Conservation (phyloP, 441 rosid species). For the Capsella rubella region DNA sequence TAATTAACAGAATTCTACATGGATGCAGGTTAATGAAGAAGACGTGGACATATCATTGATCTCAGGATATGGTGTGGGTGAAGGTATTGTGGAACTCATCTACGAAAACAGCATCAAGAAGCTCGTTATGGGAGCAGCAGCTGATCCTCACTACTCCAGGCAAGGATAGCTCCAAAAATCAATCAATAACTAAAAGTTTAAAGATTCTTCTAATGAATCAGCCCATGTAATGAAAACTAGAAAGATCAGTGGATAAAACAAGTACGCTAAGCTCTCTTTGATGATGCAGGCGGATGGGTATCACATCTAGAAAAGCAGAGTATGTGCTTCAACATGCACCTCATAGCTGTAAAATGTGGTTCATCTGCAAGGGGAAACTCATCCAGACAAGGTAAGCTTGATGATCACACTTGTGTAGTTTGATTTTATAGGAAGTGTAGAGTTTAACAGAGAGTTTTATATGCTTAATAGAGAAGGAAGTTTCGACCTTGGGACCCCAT, state of each 20-base stretch:
- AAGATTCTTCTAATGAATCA: background rate
- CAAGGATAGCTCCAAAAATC: conserved; percentile 25
- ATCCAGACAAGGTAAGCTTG: conserved; percentile 59
- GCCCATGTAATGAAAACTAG: background rate
- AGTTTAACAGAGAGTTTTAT: background rate
- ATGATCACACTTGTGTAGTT: conserved; percentile 38
- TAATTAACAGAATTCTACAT: background rate
- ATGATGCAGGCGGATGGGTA: conserved; percentile 64
- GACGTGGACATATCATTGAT: conserved; percentile 53
- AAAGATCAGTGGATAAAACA: background rate
- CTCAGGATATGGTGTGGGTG: conserved; percentile 51
- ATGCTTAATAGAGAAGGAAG: conserved; percentile 14
- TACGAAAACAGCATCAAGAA: conserved; percentile 58
- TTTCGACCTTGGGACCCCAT: conserved; percentile 1
- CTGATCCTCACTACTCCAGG: conserved; percentile 72
- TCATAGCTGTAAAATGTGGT: conserved; percentile 69
- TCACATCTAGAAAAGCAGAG: conserved; percentile 81
- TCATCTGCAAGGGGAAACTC: conserved; percentile 75
- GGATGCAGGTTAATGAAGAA: conserved; percentile 68
- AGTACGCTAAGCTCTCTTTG: conserved; percentile 24
- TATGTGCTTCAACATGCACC: conserved; percentile 64
- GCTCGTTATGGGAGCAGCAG: conserved; percentile 97
- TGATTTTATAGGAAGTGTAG: background rate
- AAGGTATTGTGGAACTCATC: conserved; percentile 74
- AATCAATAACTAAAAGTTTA: background rate